phyloP scores from a whole-genome alignment of 2,329 filamentous ascomycete species.

The Grosmannia huntii region DNA sequence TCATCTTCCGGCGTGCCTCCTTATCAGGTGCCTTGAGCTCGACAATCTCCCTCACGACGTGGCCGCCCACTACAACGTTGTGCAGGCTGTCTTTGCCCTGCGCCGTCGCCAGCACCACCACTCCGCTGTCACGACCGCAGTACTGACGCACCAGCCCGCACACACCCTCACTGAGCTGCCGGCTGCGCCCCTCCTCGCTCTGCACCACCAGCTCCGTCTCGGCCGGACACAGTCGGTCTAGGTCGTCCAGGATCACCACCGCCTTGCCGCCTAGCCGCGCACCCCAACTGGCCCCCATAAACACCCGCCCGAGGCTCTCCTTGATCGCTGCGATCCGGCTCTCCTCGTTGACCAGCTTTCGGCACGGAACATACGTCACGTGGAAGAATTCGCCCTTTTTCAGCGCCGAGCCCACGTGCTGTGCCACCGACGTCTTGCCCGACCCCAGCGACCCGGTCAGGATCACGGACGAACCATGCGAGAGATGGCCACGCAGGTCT shows the following conservation, averaged over 20 bases:
- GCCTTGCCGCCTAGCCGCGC: constrained; percentile 73
- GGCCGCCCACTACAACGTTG: constrained; percentile 77
- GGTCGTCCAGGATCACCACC: constrained; percentile 78
- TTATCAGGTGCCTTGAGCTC: constrained; percentile 86
- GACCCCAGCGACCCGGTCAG: constrained; percentile 81
- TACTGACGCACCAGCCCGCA: constrained; percentile 74
- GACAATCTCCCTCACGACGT: constrained; percentile 85
- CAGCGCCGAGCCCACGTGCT: constrained; percentile 61
- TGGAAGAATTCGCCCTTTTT: constrained; percentile 65
- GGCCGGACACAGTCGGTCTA: constrained; percentile 83
- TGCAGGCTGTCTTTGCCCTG: constrained; percentile 89
- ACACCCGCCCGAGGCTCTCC: constrained; percentile 70
- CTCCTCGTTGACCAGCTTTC: constrained; percentile 81
- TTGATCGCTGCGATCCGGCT: constrained; percentile 82
- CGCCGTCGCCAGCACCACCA: constrained; percentile 81
- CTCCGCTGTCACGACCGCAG: constrained; percentile 64
- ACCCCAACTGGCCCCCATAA: constrained; percentile 85
- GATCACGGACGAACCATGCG: constrained; percentile 78
- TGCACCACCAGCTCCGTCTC: constrained; percentile 92
- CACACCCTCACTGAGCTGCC: constrained; percentile 82
- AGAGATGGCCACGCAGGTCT: constrained; percentile 62
- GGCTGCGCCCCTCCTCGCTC: constrained; percentile 83
- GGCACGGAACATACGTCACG: constrained; percentile 74
- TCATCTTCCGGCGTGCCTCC: constrained; percentile 68
- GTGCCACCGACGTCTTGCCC: constrained; percentile 75